Conservation (phyloP, 352 stramenopile species). For the Albugo candida region DNA sequence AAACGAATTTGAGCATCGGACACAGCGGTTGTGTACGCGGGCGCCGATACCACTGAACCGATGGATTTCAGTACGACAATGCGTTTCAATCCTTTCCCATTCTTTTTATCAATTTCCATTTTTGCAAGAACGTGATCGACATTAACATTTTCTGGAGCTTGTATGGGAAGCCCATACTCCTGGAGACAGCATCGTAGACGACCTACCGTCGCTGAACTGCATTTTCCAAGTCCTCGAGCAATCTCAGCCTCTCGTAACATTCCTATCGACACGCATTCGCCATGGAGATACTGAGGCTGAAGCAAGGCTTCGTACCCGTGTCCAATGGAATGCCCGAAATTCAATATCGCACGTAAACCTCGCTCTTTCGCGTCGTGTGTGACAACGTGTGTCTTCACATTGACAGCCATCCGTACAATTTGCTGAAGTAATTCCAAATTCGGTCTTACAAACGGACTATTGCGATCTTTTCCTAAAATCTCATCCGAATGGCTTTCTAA, state of each 20-base stretch:
- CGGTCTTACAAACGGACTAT: no score
- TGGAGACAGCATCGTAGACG: conserved; percentile 46
- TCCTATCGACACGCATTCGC: conserved; percentile 93
- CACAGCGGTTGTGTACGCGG: conserved; percentile 48
- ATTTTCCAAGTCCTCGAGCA: conserved; percentile 50
- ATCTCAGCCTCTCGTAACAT: conserved; percentile 95
- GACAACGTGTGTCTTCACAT: conserved; percentile 93
- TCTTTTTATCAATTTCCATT: conserved; percentile 82
- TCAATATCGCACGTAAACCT: conserved; percentile 90
- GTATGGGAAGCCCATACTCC: conserved; percentile 46
- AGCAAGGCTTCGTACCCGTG: conserved; percentile 95
- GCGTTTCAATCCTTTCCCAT: conserved; percentile 60
- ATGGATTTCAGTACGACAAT: conserved; percentile 59
- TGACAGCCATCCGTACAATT: conserved; percentile 34
- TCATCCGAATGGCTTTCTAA: conserved; percentile 82
- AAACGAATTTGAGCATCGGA: conserved; percentile 55
- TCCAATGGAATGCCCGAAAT: conserved; percentile 98
- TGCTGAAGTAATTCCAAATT: conserved; percentile 51
- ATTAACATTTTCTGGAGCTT: conserved; percentile 30
- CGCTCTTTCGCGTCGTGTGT: conserved; percentile 91
- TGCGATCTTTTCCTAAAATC: conserved; percentile 8
- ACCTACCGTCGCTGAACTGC: conserved; percentile 42
- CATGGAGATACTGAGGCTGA: conserved; percentile 91
- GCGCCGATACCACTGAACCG: conserved; percentile 28
- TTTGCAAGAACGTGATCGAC: conserved; percentile 50